These are phyloP conservation scores for Globisporangium takayamanum DNA, from an alignment of 352 stramenopile species.

Conservation along the genomic window DNA sequence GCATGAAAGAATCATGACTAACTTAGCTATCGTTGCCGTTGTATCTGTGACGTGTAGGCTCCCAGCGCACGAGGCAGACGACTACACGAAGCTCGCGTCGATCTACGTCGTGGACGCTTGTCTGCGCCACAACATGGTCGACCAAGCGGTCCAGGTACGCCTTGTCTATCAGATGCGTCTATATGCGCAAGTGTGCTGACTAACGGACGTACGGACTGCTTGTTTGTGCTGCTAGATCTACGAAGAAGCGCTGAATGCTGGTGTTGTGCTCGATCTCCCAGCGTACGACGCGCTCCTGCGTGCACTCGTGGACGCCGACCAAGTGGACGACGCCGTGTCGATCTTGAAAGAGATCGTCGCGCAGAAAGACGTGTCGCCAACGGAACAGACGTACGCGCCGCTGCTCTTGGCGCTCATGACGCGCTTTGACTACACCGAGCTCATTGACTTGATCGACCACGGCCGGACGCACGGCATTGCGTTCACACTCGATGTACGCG, in stretches of 20 bases:
- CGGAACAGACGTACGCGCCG: conserved; percentile 41
- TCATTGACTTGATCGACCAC: conserved; percentile 45
- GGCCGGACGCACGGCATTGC: conserved; percentile 35
- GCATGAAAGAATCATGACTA: background rate
- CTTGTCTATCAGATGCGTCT: background rate
- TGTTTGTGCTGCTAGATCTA: conserved; percentile 23
- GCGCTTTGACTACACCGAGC: conserved; percentile 36
- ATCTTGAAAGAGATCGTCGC: conserved; percentile 33
- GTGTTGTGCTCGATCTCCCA: conserved; percentile 50
- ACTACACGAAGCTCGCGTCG: conserved; percentile 53
- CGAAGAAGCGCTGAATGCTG: conserved; percentile 31
- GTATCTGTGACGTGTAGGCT: conserved; percentile 5
- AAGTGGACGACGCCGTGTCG: conserved; percentile 33
- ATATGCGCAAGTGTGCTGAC: background rate
- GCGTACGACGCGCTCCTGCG: conserved; percentile 41
- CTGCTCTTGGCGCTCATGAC: conserved; percentile 44
- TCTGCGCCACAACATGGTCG: conserved; percentile 35
- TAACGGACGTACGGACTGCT: background rate
- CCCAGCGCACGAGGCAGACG: conserved; percentile 38
- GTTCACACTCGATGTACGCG: conserved; percentile 46
- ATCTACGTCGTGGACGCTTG: conserved; percentile 69
- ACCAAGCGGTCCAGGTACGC: conserved; percentile 36
- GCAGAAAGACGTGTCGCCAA: conserved; percentile 43
- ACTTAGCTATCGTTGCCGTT: background rate
- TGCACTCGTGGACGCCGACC: conserved; percentile 30